A percentile compares a stretch with the other conserved stretches of the same genome.
Conservation (phyloP, 2,329 filamentous ascomycete genomes). For the Cladosporium cucumerinum region DNA sequence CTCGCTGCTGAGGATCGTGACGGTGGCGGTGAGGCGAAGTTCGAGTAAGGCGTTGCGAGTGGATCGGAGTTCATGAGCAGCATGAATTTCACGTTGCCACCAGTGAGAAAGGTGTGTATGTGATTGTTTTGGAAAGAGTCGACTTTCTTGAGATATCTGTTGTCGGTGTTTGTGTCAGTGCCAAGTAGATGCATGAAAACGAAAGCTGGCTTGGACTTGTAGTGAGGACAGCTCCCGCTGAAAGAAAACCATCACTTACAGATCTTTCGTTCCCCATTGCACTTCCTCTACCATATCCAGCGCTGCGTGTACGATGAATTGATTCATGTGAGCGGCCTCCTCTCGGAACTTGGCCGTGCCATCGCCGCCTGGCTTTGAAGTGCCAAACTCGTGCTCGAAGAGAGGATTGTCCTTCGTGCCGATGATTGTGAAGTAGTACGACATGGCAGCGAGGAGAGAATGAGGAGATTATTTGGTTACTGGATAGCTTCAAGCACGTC, state of each 20-base stretch:
- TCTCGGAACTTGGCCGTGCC: constrained; percentile 85
- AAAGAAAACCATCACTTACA: no score
- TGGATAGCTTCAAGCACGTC: not conserved
- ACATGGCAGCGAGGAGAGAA: constrained; percentile 58
- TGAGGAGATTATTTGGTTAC: not conserved
- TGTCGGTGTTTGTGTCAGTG: not conserved
- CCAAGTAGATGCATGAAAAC: not conserved
- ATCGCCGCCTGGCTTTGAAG: constrained; percentile 92
- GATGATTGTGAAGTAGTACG: constrained; percentile 97
- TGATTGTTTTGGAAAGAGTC: constrained; percentile 97
- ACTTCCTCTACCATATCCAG: constrained; percentile 95
- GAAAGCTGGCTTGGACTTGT: not conserved
- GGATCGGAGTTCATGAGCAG: constrained; percentile 78
- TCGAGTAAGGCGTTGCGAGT: constrained; percentile 33
- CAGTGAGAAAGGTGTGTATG: constrained; percentile 87
- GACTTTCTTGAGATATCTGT: constrained; percentile 90
- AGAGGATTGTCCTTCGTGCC: constrained; percentile 93
- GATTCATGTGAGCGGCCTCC: constrained; percentile 88
- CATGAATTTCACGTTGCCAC: constrained; percentile 87
- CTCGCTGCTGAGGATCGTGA: constrained; percentile 30
- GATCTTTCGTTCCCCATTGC: constrained; percentile 83
- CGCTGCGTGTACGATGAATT: constrained; percentile 92
- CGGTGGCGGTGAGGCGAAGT: constrained; percentile 29
- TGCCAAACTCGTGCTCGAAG: constrained; percentile 96
- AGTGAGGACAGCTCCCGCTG: no score